phyloP scores from a whole-genome alignment of 345 rosid genomes.

The Camelina neglecta region DNA sequence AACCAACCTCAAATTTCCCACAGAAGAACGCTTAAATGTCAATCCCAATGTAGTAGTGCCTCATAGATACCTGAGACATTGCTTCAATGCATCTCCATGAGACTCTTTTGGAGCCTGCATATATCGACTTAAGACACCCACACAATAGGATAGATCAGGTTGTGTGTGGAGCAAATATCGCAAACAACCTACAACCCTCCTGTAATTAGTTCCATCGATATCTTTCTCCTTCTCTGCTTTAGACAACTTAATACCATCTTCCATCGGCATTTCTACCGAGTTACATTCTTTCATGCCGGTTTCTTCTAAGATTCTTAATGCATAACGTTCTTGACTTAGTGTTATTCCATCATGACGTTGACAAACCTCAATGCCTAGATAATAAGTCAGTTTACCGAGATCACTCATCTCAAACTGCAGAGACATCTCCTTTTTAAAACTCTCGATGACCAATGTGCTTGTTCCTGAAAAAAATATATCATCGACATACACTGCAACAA shows the following conservation, averaged over 20 bases:
- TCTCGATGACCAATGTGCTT: no score
- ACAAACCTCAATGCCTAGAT: not conserved
- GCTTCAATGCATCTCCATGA: not conserved
- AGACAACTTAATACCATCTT: not conserved
- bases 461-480: no score
- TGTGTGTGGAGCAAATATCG: not conserved
- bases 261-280: not conserved
- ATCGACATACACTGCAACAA: no score
- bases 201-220: not conserved
- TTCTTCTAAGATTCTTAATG: not conserved
- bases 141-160: not conserved
- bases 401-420: no score
- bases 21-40: no score
- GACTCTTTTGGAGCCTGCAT: not conserved
- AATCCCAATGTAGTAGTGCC: no score
- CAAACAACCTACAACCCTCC: not conserved
- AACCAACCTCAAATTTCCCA: no score
- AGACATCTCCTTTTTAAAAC: no score
- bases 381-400: no score
- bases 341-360: not conserved
- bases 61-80: not conserved
- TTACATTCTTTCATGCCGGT: not conserved
- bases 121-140: not conserved
- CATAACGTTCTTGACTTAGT: not conserved
- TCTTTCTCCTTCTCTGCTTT: not conserved